Evolutionary conservation across 768 basidiomycete genomes (phyloP).

Genomic region (Clathrus columnatus): DNA sequence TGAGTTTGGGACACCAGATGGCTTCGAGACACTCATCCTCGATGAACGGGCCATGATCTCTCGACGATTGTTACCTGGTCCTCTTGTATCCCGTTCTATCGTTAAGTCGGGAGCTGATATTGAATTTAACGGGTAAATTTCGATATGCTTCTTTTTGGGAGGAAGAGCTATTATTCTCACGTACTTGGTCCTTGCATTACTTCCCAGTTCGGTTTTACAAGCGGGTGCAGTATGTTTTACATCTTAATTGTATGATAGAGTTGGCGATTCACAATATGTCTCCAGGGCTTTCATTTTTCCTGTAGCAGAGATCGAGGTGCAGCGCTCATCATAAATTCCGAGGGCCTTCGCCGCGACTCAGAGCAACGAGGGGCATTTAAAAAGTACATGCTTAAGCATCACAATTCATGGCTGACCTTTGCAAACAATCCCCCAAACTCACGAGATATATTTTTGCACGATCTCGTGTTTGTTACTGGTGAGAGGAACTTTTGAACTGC

Average conservation of each 20-base stretch:
- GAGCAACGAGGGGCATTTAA: constrained; percentile 1
- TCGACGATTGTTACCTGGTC: not conserved
- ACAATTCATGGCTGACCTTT: constrained; percentile 6
- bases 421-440: not conserved
- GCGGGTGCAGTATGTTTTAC: constrained; percentile 2
- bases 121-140: constrained; percentile 3
- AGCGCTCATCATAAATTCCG: constrained; percentile 9
- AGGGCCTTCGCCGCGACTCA: constrained; percentile 3
- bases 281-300: constrained; percentile 8
- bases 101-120: not conserved
- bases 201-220: constrained; percentile 2
- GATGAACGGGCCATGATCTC: constrained; percentile 3
- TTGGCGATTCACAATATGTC: not conserved
- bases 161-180: not conserved
- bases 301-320: constrained; percentile 9
- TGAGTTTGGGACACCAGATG: constrained; percentile 9
- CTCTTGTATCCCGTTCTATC: constrained; percentile 2
- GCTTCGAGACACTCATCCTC: constrained; percentile 2
- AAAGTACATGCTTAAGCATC: constrained; percentile 6
- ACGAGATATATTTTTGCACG: constrained; percentile 3
- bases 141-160: not conserved
- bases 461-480: constrained; percentile 10
- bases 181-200: not conserved
- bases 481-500: not conserved
- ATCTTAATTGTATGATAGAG: not conserved